A percentile compares a stretch with the other conserved stretches of the same genome.
Evolutionary conservation across 2,329 filamentous ascomycete species (phyloP).

Genomic region (Bipolaris cookei): DNA sequence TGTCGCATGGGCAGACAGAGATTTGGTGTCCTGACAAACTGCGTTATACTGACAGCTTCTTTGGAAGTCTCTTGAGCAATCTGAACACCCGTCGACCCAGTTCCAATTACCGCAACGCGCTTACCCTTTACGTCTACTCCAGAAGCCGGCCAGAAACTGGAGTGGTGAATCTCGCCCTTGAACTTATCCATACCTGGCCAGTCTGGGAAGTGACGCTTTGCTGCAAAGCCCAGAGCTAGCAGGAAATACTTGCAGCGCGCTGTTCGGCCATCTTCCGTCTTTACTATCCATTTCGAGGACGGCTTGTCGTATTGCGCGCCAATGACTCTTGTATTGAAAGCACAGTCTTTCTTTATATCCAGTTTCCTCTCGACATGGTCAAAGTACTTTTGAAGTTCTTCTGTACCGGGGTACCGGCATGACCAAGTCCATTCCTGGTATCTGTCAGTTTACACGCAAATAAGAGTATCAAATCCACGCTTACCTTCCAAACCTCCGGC

Average conservation of each 20-base stretch:
- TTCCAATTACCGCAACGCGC: conserved; percentile 67
- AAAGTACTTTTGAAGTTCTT: conserved; percentile 65
- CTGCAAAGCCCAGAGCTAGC: conserved; percentile 63
- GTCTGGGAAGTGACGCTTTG: conserved; percentile 66
- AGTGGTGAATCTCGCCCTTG: conserved; percentile 65
- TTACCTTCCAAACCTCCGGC: conserved; percentile 55
- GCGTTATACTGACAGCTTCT: conserved; percentile 57
- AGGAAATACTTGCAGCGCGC: conserved; percentile 61
- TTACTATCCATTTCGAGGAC: conserved; percentile 58
- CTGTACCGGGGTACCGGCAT: conserved; percentile 58
- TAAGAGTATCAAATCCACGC: neutral
- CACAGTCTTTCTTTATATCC: conserved; percentile 62
- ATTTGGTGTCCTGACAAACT: conserved; percentile 73
- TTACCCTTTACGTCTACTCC: conserved; percentile 65
- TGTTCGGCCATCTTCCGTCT: conserved; percentile 59
- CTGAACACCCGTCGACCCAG: conserved; percentile 69
- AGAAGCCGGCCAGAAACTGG: conserved; percentile 66
- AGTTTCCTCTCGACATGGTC: conserved; percentile 64
- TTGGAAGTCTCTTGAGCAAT: conserved; percentile 67
- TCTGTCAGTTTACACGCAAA: neutral
- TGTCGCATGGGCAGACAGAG: conserved; percentile 67
- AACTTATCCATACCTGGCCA: conserved; percentile 67
- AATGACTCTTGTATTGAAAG: conserved; percentile 63
- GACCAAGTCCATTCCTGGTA: conserved; percentile 63
- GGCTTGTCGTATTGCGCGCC: conserved; percentile 59